Base-by-base conservation (phyloP, 345 rosid species). In the Euphorbia lathyris region DNA sequence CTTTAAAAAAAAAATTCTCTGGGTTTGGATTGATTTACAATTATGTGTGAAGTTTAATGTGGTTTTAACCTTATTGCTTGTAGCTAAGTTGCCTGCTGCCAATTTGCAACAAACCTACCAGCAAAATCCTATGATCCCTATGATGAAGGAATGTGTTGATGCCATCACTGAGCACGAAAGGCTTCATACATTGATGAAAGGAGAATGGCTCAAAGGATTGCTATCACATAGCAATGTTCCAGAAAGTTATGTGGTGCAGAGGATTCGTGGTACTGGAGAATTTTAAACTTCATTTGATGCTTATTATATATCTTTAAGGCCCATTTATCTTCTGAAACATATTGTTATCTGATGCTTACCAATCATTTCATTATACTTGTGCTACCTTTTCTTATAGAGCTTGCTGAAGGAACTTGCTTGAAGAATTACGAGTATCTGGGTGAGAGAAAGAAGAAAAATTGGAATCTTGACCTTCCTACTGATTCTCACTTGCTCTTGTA, bases 331-430 rank as follows among this genome's bases (percentile, higher is more conserved):
- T 73, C 47, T 60, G 13, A 30, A 57, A 23, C 55, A 32, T 42
- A 5, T 17, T 26, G 17, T 22, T 20, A 27, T 26, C 20, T 55
- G n/a, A 66, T 57, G 42, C 20, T 47, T 45, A 42, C 55, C 36
- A 27, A 6, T 52, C 3, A 22, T 34, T 42, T 1, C 4, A n/a
- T 13, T 34, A 34, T 34, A 20, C n/a, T 59, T 17, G 29, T 59
- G 22, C 8, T 60, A 34, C 42, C 40, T 57, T 45, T 70, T 34
- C 50, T 66, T 9, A 48, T 83, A 95, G 99, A 86, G 73, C 97
- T 95, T 51, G 88, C 97, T 51, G 96, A 90, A 80, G 97, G 99
- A 79, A 90, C 97, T 50, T 95, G 99, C 66, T 68, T 92, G 88
- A 95, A 87, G 88, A 92, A 85, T 78, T 92, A 86, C 53, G 97